phyloP scores from a whole-genome alignment of 108 stramenopile species.

The Pinguiococcus pyrenoidosus region DNA sequence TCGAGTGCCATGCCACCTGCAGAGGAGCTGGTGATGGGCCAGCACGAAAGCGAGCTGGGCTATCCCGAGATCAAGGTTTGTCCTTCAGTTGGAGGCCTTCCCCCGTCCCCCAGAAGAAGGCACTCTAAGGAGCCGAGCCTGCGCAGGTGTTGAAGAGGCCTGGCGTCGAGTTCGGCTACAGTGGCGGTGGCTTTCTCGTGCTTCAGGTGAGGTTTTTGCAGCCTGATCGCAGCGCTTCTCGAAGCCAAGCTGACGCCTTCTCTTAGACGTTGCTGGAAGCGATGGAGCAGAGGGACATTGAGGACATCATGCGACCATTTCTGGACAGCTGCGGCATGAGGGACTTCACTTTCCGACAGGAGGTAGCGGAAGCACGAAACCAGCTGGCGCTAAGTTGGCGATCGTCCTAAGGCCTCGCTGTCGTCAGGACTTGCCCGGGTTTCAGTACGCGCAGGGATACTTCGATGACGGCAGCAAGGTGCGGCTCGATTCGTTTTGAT shows the following conservation, averaged over 20 bases:
- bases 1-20: not conserved
- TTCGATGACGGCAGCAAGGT: not conserved
- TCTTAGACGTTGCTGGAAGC: too few relatives aligned
- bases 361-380: not conserved
- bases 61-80: constrained; percentile 1
- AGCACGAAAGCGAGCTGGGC: not conserved
- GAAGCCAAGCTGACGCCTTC: too few relatives aligned
- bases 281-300: not conserved
- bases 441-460: constrained; percentile 1
- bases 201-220: too few relatives aligned
- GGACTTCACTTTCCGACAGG: not conserved
- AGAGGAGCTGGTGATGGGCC: not conserved
- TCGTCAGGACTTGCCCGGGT: too few relatives aligned
- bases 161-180: too few relatives aligned
- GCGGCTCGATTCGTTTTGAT: too few relatives aligned
- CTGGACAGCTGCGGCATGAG: not conserved
- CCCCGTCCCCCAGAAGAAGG: too few relatives aligned
- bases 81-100: too few relatives aligned
- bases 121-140: constrained; percentile 1
- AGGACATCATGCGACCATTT: not conserved
- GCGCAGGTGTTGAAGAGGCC: constrained; percentile 1
- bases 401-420: too few relatives aligned
- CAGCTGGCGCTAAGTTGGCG: too few relatives aligned
- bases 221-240: too few relatives aligned
- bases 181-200: constrained; percentile 17